phyloP scores from a whole-genome alignment of 2,329 filamentous ascomycete genomes.

The Xylariaceae sp. region DNA sequence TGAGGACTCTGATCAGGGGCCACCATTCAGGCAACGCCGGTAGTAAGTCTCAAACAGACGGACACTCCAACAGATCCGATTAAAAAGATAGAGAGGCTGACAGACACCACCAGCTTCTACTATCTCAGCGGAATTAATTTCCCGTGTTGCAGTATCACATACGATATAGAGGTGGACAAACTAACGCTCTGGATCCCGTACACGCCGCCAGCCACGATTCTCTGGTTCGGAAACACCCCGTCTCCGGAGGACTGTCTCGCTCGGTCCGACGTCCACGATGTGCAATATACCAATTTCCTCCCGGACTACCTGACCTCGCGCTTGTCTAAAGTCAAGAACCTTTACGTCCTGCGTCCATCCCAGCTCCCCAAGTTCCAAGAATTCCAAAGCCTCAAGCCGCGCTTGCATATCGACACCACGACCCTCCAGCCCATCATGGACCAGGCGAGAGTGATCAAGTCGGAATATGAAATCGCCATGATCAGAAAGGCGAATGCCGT shows the following conservation, averaged over 20 bases:
- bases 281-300: conserved; percentile 51
- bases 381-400: conserved; percentile 25
- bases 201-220: conserved; percentile 53
- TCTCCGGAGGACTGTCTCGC: conserved; percentile 55
- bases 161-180: conserved; percentile 52
- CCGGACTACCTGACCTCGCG: conserved; percentile 44
- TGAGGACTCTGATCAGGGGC: conserved; percentile 54
- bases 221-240: conserved; percentile 60
- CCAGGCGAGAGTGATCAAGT: conserved; percentile 73
- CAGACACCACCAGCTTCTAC: conserved; percentile 44
- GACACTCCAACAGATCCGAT: not conserved
- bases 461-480: conserved; percentile 75
- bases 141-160: conserved; percentile 50
- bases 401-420: conserved; percentile 41
- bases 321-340: conserved; percentile 37
- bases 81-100: not conserved
- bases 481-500: conserved; percentile 77
- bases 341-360: conserved; percentile 42
- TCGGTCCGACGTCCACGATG: conserved; percentile 64
- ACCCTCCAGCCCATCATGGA: conserved; percentile 69
- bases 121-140: conserved; percentile 53
- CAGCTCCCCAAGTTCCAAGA: conserved; percentile 37
- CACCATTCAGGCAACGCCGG: conserved; percentile 51
- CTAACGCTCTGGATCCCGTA: conserved; percentile 70
- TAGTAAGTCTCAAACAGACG: conserved; percentile 41